These are phyloP conservation scores for Acacia concinna DNA, from an alignment of 331 rosid species.

Conservation along the genomic window DNA sequence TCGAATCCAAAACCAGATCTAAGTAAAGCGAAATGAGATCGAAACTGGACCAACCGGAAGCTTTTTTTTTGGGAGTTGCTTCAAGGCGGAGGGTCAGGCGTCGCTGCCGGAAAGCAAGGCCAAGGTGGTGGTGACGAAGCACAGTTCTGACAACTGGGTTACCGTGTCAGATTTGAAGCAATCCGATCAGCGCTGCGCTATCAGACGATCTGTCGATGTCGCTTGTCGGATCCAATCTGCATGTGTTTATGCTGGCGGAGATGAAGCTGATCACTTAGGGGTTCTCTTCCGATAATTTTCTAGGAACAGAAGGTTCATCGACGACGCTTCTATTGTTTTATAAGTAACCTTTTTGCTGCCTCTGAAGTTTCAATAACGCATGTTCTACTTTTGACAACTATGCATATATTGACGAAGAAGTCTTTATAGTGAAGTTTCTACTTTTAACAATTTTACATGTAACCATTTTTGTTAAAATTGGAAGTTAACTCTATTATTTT, in stretches of 20 bases:
- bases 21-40: no score
- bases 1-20: no score
- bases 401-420: no score
- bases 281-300: constrained; percentile 66
- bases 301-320: constrained; percentile 87
- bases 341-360: no score
- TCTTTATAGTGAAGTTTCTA: no score
- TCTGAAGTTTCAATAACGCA: no score
- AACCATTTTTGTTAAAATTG: no score
- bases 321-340: no score
- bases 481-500: no score
- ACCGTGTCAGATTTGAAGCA: constrained; percentile 67
- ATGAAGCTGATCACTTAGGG: constrained; percentile 71
- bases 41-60: no score
- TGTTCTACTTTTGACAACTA: no score
- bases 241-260: constrained; percentile 67
- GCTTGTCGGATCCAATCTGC: constrained; percentile 75
- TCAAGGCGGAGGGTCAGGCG: constrained; percentile 35
- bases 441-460: no score
- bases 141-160: constrained; percentile 52
- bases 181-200: constrained; percentile 53
- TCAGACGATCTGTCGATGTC: constrained; percentile 83
- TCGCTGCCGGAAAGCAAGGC: constrained; percentile 26
- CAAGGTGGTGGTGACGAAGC: constrained; percentile 54
- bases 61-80: constrained; percentile 70